phyloP scores from a whole-genome alignment of 371 early-diverging fungal species.

The Mortierella sp. region DNA sequence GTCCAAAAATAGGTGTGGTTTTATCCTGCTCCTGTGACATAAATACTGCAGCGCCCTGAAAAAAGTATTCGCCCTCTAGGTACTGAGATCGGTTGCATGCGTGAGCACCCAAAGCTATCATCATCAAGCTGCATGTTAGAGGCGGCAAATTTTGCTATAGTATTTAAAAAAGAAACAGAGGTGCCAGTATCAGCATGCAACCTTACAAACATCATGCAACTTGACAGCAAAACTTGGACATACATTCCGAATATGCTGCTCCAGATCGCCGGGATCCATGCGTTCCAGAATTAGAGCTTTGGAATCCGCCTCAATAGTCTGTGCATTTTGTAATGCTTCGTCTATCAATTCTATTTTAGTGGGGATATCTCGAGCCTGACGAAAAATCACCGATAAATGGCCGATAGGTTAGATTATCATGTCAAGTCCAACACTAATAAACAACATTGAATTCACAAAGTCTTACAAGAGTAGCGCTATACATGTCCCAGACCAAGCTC shows the following conservation, averaged over 20 bases:
- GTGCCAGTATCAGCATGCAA: neutral
- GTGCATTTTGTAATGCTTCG: neutral
- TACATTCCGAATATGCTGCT: constrained; percentile 23
- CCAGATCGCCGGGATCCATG: constrained; percentile 22
- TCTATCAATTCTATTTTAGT: neutral
- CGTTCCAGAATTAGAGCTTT: constrained; percentile 11
- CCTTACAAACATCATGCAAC: neutral
- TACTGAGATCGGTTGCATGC: constrained; percentile 19
- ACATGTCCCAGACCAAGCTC: constrained; percentile 41
- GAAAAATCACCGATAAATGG: neutral
- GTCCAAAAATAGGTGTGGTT: neutral
- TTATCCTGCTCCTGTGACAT: constrained; percentile 19
- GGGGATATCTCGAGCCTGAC: constrained; percentile 1
- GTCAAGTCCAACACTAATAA: neutral
- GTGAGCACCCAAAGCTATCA: constrained; percentile 26
- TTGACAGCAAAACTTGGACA: neutral
- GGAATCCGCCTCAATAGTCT: neutral
- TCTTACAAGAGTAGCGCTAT: constrained; percentile 39
- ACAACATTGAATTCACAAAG: too few relatives aligned
- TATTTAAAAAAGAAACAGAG: neutral
- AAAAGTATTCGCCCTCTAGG: constrained; percentile 6
- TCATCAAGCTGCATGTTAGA: constrained; percentile 22
- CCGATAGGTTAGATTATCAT: too few relatives aligned
- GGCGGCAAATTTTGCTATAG: constrained; percentile 29
- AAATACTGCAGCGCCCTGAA: constrained; percentile 24